Evolutionary conservation across 768 basidiomycete genomes (phyloP).

Genomic region (Boletellus ananas): DNA sequence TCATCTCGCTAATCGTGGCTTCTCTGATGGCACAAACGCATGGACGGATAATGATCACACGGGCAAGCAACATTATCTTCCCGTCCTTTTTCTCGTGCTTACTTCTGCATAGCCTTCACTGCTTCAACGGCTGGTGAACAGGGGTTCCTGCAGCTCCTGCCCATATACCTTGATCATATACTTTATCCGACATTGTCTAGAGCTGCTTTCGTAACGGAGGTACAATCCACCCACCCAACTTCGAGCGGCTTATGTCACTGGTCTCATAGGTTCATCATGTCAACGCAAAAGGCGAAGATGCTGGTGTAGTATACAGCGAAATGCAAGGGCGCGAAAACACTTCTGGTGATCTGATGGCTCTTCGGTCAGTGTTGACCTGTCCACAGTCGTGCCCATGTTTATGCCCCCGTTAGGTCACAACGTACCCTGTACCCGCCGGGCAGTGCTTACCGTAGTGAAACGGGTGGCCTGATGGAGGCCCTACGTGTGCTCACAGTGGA

Average conservation of each 20-base stretch:
- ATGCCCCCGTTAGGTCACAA: slow-evolving; percentile 52
- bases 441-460: slow-evolving; percentile 94
- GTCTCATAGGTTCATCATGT: slow-evolving; percentile 87
- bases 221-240: slow-evolving; percentile 17
- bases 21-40: slow-evolving; percentile 89
- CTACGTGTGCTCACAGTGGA: slow-evolving; percentile 80
- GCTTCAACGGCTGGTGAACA: slow-evolving; percentile 93
- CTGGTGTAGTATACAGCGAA: slow-evolving; percentile 95
- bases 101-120: slow-evolving; percentile 63
- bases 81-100: not conserved
- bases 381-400: not conserved
- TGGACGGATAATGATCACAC: slow-evolving; percentile 98
- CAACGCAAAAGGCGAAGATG: slow-evolving; percentile 83
- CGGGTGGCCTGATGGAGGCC: slow-evolving; percentile 93
- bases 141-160: slow-evolving; percentile 80
- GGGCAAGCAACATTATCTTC: slow-evolving; percentile 8
- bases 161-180: slow-evolving; percentile 94
- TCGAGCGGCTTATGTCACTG: slow-evolving; percentile 1
- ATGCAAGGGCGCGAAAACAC: slow-evolving; percentile 98
- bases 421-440: slow-evolving; percentile 73
- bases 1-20: slow-evolving; percentile 90
- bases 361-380: slow-evolving; percentile 49
- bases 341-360: slow-evolving; percentile 83
- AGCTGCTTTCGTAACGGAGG: slow-evolving; percentile 72
- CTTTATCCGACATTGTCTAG: slow-evolving; percentile 93